A percentile compares a stretch with the other conserved stretches of the same genome.
phyloP scores from a whole-genome alignment of 768 basidiomycete species.

The Tylopilus subfusipes region DNA sequence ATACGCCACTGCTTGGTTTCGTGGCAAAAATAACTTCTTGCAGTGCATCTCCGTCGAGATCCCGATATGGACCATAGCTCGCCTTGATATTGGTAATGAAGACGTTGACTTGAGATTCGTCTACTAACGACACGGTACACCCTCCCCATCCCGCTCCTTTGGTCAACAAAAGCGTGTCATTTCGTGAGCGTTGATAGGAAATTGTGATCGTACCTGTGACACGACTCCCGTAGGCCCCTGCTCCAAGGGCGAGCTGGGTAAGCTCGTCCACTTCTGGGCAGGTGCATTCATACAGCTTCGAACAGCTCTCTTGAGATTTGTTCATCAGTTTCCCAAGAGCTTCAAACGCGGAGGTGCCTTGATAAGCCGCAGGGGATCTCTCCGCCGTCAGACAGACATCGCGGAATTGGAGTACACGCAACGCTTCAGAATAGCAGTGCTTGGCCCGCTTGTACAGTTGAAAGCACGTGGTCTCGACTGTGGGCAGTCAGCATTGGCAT shows the following conservation, averaged over 20 bases:
- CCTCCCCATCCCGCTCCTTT: conserved; percentile 90
- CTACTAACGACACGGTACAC: conserved; percentile 79
- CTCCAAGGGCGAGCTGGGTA: conserved; percentile 55
- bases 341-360: conserved; percentile 33
- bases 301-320: conserved; percentile 70
- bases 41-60: conserved; percentile 54
- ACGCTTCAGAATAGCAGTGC: conserved; percentile 79
- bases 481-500: neutral
- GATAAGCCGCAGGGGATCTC: conserved; percentile 15
- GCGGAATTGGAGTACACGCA: conserved; percentile 77
- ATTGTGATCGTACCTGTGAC: conserved; percentile 59
- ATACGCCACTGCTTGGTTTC: conserved; percentile 77
- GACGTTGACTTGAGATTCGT: conserved; percentile 52
- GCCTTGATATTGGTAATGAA: conserved; percentile 63
- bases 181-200: neutral
- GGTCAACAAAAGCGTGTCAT: neutral
- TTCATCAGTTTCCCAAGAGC: conserved; percentile 74
- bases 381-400: conserved; percentile 53
- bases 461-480: conserved; percentile 75
- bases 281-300: conserved; percentile 70
- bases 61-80: conserved; percentile 63
- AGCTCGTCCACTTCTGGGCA: conserved; percentile 76
- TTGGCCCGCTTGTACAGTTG: conserved; percentile 79
- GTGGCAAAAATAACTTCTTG: conserved; percentile 77
- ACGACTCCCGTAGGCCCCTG: conserved; percentile 78